Evolutionary conservation across 768 basidiomycete species (phyloP).

Genomic region (Heimioporus sp.): DNA sequence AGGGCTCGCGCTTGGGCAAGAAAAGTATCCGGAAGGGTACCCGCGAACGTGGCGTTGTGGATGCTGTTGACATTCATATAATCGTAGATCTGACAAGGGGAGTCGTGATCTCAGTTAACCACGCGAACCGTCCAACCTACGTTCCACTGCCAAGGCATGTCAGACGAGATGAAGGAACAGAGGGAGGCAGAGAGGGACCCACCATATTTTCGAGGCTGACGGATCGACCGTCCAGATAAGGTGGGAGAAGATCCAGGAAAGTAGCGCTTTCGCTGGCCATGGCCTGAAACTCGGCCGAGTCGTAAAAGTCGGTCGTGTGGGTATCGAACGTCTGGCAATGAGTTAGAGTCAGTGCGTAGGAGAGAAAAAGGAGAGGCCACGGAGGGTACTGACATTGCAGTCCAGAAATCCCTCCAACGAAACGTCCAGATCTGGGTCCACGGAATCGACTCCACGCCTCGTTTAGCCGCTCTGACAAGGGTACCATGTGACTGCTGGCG

Average conservation of each 20-base stretch:
- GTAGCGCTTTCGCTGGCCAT: constrained; percentile 42
- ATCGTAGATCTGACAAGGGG: constrained; percentile 52
- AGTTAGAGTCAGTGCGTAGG: not conserved
- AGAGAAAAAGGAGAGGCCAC: not conserved
- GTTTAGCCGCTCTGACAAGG: constrained; percentile 2
- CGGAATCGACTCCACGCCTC: constrained; percentile 50
- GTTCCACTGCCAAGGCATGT: constrained; percentile 39
- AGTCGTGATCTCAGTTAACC: not conserved
- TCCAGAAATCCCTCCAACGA: constrained; percentile 66
- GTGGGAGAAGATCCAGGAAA: constrained; percentile 50
- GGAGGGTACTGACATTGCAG: constrained; percentile 45
- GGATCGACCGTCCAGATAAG: constrained; percentile 52
- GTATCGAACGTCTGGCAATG: constrained; percentile 43
- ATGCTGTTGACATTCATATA: constrained; percentile 73
- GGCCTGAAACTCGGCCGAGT: constrained; percentile 47
- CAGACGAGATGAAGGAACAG: not conserved
- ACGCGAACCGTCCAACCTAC: constrained; percentile 26
- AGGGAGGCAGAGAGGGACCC: not conserved
- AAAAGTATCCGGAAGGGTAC: constrained; percentile 44
- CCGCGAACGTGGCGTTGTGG: constrained; percentile 57
- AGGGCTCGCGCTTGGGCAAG: constrained; percentile 56
- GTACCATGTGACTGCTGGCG: not conserved
- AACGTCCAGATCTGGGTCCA: constrained; percentile 58
- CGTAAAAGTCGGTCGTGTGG: constrained; percentile 52
- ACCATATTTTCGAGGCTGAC: constrained; percentile 61